Conservation (phyloP, 1,139 yeast genomes). For the Lodderomyces jiufengensis region DNA sequence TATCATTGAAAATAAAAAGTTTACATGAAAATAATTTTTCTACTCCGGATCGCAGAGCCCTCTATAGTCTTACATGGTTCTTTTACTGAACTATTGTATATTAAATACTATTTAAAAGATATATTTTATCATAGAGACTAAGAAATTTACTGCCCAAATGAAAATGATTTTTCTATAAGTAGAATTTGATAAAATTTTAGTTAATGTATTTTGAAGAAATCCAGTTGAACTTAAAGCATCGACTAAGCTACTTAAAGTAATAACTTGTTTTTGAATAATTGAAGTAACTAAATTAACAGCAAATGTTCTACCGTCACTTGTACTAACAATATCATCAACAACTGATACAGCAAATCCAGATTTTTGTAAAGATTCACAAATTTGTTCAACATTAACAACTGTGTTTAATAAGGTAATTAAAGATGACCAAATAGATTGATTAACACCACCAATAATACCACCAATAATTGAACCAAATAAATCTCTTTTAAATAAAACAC, state of each 20-base stretch:
- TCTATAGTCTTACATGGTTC: too few species aligned
- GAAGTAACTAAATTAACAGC: conserved; percentile 19
- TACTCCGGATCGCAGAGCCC: too few species aligned
- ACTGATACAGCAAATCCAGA: conserved; percentile 29
- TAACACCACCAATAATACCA: conserved; percentile 12
- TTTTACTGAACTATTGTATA: too few species aligned
- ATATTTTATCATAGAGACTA: conserved; percentile 11
- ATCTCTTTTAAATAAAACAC: conserved; percentile 14
- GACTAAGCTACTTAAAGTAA: conserved; percentile 16
- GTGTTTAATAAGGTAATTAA: conserved; percentile 15
- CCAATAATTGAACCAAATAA: conserved; percentile 12
- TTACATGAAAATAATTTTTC: too few species aligned
- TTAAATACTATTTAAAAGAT: conserved; percentile 12
- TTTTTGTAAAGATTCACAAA: conserved; percentile 24
- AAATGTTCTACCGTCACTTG: conserved; percentile 21
- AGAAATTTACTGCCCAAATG: conserved; percentile 14
- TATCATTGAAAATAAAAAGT: too few species aligned
- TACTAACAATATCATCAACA: conserved; percentile 19
- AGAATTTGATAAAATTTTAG: conserved; percentile 12
- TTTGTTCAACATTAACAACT: conserved; percentile 18
- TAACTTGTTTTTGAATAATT: conserved; percentile 17
- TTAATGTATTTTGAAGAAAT: conserved; percentile 11
- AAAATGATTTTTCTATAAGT: conserved; percentile 14
- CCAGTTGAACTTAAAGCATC: conserved; percentile 12
- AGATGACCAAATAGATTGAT: conserved; percentile 9